Base-by-base conservation (phyloP, 192 early-diverging fungal genomes). In the Coemansia sp. region DNA sequence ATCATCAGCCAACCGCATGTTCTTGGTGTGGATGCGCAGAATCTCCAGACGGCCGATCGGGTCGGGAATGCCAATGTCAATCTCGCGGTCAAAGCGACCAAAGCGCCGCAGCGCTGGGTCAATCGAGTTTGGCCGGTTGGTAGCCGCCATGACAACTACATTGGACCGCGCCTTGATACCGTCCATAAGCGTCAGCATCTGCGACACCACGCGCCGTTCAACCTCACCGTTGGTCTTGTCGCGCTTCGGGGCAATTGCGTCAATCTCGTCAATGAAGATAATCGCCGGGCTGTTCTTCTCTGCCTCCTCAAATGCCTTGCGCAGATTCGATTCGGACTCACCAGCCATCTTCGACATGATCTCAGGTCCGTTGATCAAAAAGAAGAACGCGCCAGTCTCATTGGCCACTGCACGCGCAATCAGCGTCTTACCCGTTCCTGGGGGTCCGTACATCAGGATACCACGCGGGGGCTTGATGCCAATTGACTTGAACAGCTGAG, bases 261-360 rank as follows among this genome's bases (percentile, higher is more conserved):
- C 97, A 61, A 99, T 94, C 68, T 99, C 97, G 73, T 99, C 97
- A 73, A 99, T 99, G 53, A 99, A 99, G 61, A 99, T 91, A 57
- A 99, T 98, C 59, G 96, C 87, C 6, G 97, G 97, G 64, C 88
- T 87, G 79, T 99, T 98, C 79, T 94, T 96, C 78, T 96, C 93
- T 17, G 97, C 97, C 74, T 99, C 97, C 67, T 98, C 96, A 62
- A 99, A 99, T 8, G 94, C 95, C 82, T 99, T 98, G 59, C 97
- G 88, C 68, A 99, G 69, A 73, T 99, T 99, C 55, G 87, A 90
- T 84, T 99, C 97, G 62, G 90, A 93, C 76, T 99, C 97, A 69
- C 97, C 97, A 37, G 97, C 95, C 97, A 99, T 99, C 84, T 98
- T 98, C 67, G 93, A 96, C 96, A 99, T 98, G 73, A 99, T 98